Evolutionary conservation across 805 yeast genomes (phyloP), one percentile per base, ranked within the genome.

Genomic region (Martiniozyma abietophila): DNA sequence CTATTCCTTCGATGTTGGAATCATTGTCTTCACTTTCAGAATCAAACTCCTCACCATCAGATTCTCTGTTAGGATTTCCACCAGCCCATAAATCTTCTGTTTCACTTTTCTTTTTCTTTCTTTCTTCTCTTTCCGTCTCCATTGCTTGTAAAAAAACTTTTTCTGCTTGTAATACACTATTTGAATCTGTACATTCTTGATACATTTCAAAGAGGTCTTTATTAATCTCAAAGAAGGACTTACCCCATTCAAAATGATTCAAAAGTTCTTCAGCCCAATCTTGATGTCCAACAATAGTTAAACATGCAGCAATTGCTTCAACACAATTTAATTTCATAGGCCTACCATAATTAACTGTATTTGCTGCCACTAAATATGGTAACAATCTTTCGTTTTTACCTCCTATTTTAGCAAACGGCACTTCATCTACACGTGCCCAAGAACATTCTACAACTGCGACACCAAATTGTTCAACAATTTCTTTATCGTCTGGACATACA

Each of bases 401-500:
- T 4, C 97, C 97, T 39, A 92, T 86, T 50, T 82, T 84, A 40
- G 69, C 63, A 58, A 92, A 92, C 4, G 98, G 98, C n/a, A 92
- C 76, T 55, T 92, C 98, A 36, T 86, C 95, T n/a, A 92, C 56
- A 36, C 97, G 65, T 0, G 98, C 98, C 98, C 98, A 92, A 2
- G 96, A 85, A 58, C 97, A 89, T 54, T 92, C 98, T 2, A 92
- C 97, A 7, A 92, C 98, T 0, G 98, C 95, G n/a, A 86, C 92
- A 24, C 98, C 98, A 26, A 64, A 53, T 19, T 65, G 65, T 47
- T 81, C 94, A 0, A 86, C 95, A 9, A 84, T 67, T 30, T 73
- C 81, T 26, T 58, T 51, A 54, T 92, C 98, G 45, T 80, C 67
- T 0, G 97, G 97, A 54, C 95, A 84, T 1, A 92, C 95, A 1